These are phyloP conservation scores for Gymnopilus dilepis DNA, from an alignment of 768 basidiomycete species.

Conservation along the genomic window DNA sequence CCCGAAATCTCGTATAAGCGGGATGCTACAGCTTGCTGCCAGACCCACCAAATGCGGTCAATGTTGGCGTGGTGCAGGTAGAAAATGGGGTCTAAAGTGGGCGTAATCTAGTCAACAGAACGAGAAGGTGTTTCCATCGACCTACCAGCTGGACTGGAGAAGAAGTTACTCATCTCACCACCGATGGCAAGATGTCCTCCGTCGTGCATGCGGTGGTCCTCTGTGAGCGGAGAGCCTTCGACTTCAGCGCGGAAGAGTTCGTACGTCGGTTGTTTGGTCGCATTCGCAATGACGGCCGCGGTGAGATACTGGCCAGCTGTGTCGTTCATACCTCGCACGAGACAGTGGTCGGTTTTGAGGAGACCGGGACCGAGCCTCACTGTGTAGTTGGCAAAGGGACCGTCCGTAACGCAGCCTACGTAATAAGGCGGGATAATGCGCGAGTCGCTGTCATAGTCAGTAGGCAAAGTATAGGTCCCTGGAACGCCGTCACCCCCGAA, in stretches of 20 bases:
- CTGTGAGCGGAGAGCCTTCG: conserved; percentile 33
- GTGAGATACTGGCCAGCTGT: conserved; percentile 26
- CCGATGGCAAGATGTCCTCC: conserved; percentile 42
- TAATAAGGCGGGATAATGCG: conserved; percentile 19
- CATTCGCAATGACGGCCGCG: conserved; percentile 27
- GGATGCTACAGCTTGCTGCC: conserved; percentile 33
- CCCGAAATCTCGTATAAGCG: conserved; percentile 42
- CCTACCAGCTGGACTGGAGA: conserved; percentile 46
- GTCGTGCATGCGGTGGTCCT: conserved; percentile 38
- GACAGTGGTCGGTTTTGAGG: conserved; percentile 36
- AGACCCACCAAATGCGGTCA: conserved; percentile 46
- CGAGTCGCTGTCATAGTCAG: conserved; percentile 23
- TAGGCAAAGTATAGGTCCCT: conserved; percentile 32
- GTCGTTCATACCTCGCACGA: conserved; percentile 40
- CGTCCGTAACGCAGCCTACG: conserved; percentile 35
- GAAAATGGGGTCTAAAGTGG: conserved; percentile 40
- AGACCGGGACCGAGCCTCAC: conserved; percentile 42
- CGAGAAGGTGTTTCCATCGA: not conserved
- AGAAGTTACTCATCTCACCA: conserved; percentile 40
- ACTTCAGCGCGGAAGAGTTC: conserved; percentile 42
- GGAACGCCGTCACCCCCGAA: conserved; percentile 43
- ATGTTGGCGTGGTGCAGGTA: conserved; percentile 46
- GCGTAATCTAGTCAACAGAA: not conserved
- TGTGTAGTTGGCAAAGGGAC: conserved; percentile 40
- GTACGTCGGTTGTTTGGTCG: conserved; percentile 33